phyloP scores from a whole-genome alignment of 495 filamentous ascomycete genomes.

The Penicillium riverlandense region DNA sequence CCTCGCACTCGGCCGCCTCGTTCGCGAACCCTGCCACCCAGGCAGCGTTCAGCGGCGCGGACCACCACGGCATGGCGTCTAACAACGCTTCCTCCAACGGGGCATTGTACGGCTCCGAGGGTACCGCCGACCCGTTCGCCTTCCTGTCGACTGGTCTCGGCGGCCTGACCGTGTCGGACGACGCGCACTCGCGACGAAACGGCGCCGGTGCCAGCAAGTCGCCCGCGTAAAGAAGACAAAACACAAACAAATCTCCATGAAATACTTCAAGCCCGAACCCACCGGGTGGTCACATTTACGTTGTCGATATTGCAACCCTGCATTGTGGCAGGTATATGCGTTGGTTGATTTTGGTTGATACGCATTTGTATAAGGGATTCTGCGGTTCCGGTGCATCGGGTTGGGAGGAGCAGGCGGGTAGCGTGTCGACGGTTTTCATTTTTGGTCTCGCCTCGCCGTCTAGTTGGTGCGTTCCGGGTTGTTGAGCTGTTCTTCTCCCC shows the following conservation, averaged over 20 bases:
- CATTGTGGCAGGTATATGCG: constrained; percentile 48
- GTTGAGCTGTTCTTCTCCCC: background rate
- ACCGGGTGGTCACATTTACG: constrained; percentile 21
- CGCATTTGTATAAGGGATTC: constrained; percentile 47
- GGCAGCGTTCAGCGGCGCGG: constrained; percentile 82
- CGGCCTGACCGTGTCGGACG: constrained; percentile 72
- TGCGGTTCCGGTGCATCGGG: constrained; percentile 44
- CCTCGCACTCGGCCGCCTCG: constrained; percentile 74
- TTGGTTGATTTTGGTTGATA: constrained; percentile 54
- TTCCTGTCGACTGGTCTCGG: constrained; percentile 81
- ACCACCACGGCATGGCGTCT: constrained; percentile 59
- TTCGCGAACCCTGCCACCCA: constrained; percentile 92
- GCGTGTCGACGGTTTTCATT: constrained; percentile 32
- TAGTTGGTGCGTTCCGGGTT: constrained; percentile 19
- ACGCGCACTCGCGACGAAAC: constrained; percentile 70
- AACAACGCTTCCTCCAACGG: constrained; percentile 44
- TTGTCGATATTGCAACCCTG: constrained; percentile 37
- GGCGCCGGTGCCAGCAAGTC: constrained; percentile 49
- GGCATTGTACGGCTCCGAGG: constrained; percentile 51
- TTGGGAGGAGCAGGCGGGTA: constrained; percentile 46
- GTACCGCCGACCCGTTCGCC: constrained; percentile 74
- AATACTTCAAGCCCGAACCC: constrained; percentile 13
- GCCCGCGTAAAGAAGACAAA: constrained; percentile 27
- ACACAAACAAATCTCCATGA: constrained; percentile 2
- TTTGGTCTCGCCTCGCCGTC: constrained; percentile 24